phyloP scores from a whole-genome alignment of 169 alveolate genomes.

The Plasmodium coatneyi region DNA sequence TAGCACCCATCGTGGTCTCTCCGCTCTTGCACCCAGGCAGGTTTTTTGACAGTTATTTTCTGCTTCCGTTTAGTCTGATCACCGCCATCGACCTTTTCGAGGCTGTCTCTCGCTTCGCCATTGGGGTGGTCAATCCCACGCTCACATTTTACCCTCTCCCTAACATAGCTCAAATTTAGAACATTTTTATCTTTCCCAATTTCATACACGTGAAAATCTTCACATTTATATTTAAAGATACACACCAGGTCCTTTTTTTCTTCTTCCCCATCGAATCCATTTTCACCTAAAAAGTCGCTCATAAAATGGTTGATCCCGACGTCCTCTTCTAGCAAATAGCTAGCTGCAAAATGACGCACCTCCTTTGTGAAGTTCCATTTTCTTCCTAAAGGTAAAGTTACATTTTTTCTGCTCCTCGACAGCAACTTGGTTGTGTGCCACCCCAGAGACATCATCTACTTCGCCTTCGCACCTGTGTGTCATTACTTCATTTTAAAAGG shows the following conservation, averaged over 20 bases:
- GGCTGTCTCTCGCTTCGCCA: not conserved
- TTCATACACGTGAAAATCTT: constrained; percentile 75
- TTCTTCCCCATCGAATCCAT: not conserved
- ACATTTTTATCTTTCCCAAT: constrained; percentile 42
- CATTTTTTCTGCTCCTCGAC: not conserved
- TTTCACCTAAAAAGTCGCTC: constrained; percentile 36
- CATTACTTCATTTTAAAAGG: not conserved
- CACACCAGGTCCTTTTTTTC: constrained; percentile 24
- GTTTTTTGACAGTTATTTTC: not conserved
- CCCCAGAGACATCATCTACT: not conserved
- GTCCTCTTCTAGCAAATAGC: constrained; percentile 48
- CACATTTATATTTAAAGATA: constrained; percentile 72
- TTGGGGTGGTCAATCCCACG: not conserved
- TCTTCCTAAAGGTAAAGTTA: not conserved
- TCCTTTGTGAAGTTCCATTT: not conserved
- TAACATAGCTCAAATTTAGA: constrained; percentile 37
- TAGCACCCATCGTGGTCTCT: not conserved
- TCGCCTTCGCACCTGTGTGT: not conserved
- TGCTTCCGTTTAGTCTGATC: not conserved
- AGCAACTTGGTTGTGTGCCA: constrained; percentile 2
- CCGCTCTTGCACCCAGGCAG: not conserved
- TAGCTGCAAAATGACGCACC: constrained; percentile 22
- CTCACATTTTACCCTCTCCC: not conserved
- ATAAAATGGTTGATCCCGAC: constrained; percentile 66
- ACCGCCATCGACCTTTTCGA: not conserved